phyloP scores from a whole-genome alignment of 2,329 filamentous ascomycete species.

The Claviceps capensis region DNA sequence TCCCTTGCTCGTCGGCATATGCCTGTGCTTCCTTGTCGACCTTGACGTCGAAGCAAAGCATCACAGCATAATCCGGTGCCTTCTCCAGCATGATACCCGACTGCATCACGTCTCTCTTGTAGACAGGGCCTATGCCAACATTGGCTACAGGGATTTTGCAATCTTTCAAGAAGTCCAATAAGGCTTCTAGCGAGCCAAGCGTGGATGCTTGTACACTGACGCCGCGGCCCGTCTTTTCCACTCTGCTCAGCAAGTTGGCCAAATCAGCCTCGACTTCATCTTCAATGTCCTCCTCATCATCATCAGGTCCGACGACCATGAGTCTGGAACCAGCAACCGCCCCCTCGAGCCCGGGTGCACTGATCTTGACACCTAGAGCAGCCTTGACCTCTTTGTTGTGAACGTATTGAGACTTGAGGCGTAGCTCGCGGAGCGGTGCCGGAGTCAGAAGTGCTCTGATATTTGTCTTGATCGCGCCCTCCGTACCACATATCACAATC shows the following conservation, averaged over 20 bases:
- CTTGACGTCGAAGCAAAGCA: conserved; percentile 99
- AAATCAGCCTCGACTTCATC: conserved; percentile 95
- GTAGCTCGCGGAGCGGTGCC: conserved; percentile 81
- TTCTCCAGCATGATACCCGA: conserved; percentile 95
- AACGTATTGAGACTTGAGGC: conserved; percentile 90
- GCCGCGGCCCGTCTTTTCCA: conserved; percentile 84
- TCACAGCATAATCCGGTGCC: conserved; percentile 87
- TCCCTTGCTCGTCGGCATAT: conserved; percentile 85
- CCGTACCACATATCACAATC: conserved; percentile 90
- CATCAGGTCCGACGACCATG: conserved; percentile 84
- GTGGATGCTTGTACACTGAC: conserved; percentile 96
- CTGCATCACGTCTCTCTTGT: conserved; percentile 95
- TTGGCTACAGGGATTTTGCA: conserved; percentile 97
- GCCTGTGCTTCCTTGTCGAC: conserved; percentile 89
- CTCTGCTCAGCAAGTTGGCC: conserved; percentile 77
- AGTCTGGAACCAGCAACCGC: conserved; percentile 93
- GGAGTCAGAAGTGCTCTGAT: conserved; percentile 90
- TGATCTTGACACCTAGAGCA: conserved; percentile 96
- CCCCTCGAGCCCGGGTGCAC: conserved; percentile 85
- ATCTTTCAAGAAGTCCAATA: conserved; percentile 89
- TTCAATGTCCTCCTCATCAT: conserved; percentile 92
- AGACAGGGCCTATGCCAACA: conserved; percentile 93
- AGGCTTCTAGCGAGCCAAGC: conserved; percentile 86
- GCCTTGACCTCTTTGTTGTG: conserved; percentile 99
- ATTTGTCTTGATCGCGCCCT: conserved; percentile 88